These are phyloP conservation scores for Lentinula novae-zelandiae DNA, from an alignment of 1,284 basidiomycete species.

Conservation along the genomic window DNA sequence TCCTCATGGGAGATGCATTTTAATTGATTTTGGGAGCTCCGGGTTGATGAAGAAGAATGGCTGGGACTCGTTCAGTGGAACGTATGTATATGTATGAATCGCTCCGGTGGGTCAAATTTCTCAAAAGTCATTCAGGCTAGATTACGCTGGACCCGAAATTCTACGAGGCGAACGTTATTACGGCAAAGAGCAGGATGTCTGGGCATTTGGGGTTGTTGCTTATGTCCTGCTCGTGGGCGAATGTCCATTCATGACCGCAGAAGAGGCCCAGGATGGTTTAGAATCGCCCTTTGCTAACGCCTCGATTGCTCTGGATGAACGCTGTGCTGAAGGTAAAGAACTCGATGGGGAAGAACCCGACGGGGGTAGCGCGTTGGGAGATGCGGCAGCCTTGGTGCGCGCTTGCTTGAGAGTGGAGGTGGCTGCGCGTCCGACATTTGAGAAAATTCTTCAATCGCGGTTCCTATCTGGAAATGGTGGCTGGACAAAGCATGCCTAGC, in stretches of 20 bases:
- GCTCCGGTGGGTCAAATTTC: constrained; percentile 3
- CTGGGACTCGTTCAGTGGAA: constrained; percentile 96
- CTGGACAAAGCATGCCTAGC: constrained; percentile 42
- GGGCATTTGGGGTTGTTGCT: constrained; percentile 97
- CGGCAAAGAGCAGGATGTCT: constrained; percentile 96
- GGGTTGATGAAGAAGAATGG: constrained; percentile 80
- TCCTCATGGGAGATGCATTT: constrained; percentile 71
- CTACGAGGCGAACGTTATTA: constrained; percentile 91
- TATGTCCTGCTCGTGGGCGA: constrained; percentile 96
- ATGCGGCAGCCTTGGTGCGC: constrained; percentile 76
- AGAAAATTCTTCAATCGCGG: constrained; percentile 70
- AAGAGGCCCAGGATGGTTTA: constrained; percentile 79
- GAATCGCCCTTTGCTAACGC: constrained; percentile 71
- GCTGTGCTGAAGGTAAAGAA: constrained; percentile 69
- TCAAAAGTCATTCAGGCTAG: constrained; percentile 54
- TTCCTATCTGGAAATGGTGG: constrained; percentile 73
- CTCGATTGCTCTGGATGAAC: constrained; percentile 70
- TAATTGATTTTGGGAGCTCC: constrained; percentile 97
- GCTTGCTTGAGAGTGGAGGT: constrained; percentile 79
- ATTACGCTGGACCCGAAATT: constrained; percentile 97
- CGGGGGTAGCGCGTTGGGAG: constrained; percentile 76
- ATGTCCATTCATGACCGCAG: constrained; percentile 88
- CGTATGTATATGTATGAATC: constrained; percentile 45
- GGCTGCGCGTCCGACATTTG: constrained; percentile 74
- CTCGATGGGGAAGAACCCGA: constrained; percentile 69